Percentiles rank a stretch among this genome's conserved stretches.
These are phyloP conservation scores for Penicillium sp. DNA, from an alignment of 2,329 filamentous ascomycete species.

Conservation along the genomic window DNA sequence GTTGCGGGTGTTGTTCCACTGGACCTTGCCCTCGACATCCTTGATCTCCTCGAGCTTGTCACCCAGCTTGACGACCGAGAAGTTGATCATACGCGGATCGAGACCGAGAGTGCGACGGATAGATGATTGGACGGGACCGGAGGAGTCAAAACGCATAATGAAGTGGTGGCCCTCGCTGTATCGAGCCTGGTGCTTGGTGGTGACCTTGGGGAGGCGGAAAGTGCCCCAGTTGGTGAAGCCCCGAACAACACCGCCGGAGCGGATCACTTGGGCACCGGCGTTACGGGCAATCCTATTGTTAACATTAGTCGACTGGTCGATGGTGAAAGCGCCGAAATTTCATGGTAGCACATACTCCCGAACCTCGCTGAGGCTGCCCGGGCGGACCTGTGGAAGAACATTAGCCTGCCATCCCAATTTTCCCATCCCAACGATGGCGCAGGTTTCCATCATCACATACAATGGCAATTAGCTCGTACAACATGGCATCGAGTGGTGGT, in stretches of 20 bases:
- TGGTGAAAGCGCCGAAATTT: slow-evolving; percentile 2
- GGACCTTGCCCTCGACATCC: slow-evolving; percentile 55
- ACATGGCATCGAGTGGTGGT: slow-evolving; percentile 58
- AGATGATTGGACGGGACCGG: slow-evolving; percentile 68
- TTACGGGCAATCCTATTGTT: slow-evolving; percentile 75
- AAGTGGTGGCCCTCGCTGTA: slow-evolving; percentile 93
- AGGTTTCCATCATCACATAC: slow-evolving; percentile 53
- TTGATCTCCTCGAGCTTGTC: slow-evolving; percentile 62
- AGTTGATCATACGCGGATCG: slow-evolving; percentile 87
- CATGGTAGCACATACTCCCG: slow-evolving; percentile 71
- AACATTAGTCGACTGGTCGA: slow-evolving; percentile 10
- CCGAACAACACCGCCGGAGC: slow-evolving; percentile 82
- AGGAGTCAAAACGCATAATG: slow-evolving; percentile 91
- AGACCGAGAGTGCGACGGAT: slow-evolving; percentile 74
- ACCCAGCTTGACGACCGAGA: slow-evolving; percentile 83
- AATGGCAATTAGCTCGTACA: slow-evolving; percentile 97
- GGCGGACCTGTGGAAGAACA: slow-evolving; percentile 68
- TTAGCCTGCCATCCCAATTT: slow-evolving; percentile 10
- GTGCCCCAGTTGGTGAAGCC: slow-evolving; percentile 94
- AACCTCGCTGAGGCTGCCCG: slow-evolving; percentile 84
- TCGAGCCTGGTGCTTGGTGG: slow-evolving; percentile 76
- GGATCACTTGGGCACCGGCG: slow-evolving; percentile 78
- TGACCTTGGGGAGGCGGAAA: slow-evolving; percentile 78
- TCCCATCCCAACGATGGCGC: not conserved
- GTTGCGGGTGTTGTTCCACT: slow-evolving; percentile 48